phyloP scores from a whole-genome alignment of 345 rosid species.

The Euphorbia lathyris region DNA sequence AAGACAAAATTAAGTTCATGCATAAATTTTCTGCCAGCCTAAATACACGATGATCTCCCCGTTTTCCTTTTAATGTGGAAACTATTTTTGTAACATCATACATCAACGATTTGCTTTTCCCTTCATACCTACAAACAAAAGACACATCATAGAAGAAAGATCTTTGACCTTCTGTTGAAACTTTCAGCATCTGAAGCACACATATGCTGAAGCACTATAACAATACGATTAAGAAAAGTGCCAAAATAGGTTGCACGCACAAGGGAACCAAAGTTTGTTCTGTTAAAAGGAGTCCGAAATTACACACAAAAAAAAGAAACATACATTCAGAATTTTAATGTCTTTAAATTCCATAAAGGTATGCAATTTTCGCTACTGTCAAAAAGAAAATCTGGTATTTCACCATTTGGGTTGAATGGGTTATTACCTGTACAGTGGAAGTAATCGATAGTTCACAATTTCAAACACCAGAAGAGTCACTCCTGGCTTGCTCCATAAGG shows the following conservation, averaged over 20 bases:
- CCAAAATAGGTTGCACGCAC: not conserved
- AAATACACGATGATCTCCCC: slow-evolving; percentile 95
- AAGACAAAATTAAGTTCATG: slow-evolving; percentile 84
- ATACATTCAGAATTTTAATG: not conserved
- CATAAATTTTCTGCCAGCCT: slow-evolving; percentile 94
- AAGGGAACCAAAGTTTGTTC: not conserved
- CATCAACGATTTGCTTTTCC: slow-evolving; percentile 87
- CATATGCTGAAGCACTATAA: not conserved
- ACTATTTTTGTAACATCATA: slow-evolving; percentile 93
- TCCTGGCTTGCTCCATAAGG: slow-evolving; percentile 85
- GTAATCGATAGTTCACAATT: slow-evolving; percentile 85
- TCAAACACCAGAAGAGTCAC: slow-evolving; percentile 91
- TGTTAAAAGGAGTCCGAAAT: not conserved
- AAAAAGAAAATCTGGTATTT: slow-evolving; percentile 12
- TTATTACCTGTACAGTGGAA: slow-evolving; percentile 92
- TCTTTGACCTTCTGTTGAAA: not conserved
- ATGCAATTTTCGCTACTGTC: not conserved
- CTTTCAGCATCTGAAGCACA: not conserved
- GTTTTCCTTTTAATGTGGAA: slow-evolving; percentile 85
- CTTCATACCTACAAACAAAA: slow-evolving; percentile 23
- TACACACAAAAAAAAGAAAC: slow-evolving; percentile 1
- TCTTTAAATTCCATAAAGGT: slow-evolving; percentile 2
- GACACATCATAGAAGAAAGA: not conserved
- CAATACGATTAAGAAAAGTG: not conserved
- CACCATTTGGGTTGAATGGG: slow-evolving; percentile 9